Percentiles rank a stretch among this genome's conserved stretches.
Conservation (phyloP, 306 rosid species). For the Amphicarpaea edgeworthii region DNA sequence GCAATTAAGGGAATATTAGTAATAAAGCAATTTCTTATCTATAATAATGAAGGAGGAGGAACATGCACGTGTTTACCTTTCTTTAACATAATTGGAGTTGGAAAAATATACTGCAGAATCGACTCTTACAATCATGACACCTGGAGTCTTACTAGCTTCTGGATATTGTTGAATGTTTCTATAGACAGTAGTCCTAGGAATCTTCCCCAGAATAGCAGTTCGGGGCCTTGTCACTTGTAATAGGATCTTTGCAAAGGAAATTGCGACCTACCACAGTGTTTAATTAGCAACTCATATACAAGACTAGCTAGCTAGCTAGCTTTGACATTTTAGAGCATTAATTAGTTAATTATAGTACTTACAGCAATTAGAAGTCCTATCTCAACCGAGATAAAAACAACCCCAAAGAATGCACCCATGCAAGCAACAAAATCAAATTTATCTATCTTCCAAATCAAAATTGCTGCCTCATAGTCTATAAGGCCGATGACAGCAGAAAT, state of each 20-base stretch:
- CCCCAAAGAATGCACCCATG: slow-evolving; percentile 98
- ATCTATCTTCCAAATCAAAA: slow-evolving; percentile 90
- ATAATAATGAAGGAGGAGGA: slow-evolving; percentile 30
- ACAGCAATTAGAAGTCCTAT: slow-evolving; percentile 93
- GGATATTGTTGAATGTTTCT: slow-evolving; percentile 93
- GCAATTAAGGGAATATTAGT: slow-evolving; percentile 52
- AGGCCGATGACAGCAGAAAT: slow-evolving; percentile 89
- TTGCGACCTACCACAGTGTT: slow-evolving; percentile 66
- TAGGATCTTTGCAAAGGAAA: slow-evolving; percentile 94
- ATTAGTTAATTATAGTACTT: slow-evolving; percentile 41
- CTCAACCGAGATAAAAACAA: slow-evolving; percentile 78
- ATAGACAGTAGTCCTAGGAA: slow-evolving; percentile 86
- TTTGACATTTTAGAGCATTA: slow-evolving; percentile 31
- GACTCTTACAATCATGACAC: slow-evolving; percentile 84
- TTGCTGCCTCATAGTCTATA: slow-evolving; percentile 83
- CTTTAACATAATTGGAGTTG: slow-evolving; percentile 90
- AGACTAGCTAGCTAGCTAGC: slow-evolving; percentile 31
- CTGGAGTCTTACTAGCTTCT: slow-evolving; percentile 78
- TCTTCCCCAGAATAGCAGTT: slow-evolving; percentile 85
- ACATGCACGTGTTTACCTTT: slow-evolving; percentile 73
- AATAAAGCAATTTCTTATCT: not conserved
- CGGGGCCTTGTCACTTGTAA: slow-evolving; percentile 95
- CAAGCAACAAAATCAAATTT: slow-evolving; percentile 92
- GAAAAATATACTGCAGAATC: slow-evolving; percentile 97
- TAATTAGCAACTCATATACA: slow-evolving; percentile 19